Evolutionary conservation across 2,329 filamentous ascomycete genomes (phyloP).

Genomic region (Trichoderma polysporum): DNA sequence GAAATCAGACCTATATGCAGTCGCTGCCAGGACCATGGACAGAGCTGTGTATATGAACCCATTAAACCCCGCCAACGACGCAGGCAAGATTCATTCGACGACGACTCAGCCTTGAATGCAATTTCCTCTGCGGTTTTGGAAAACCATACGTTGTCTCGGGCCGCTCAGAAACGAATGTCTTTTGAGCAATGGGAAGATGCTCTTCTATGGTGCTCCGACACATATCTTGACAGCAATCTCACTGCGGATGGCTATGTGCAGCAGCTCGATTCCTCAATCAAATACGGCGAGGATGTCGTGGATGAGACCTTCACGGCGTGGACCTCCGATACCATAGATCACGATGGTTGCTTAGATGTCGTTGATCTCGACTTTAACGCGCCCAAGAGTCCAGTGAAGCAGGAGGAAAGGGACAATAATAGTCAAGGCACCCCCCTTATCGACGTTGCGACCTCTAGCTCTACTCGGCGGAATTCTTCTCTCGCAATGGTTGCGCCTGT

Average conservation of each 20-base stretch:
- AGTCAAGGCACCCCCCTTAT: neutral
- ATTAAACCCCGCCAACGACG: conserved; percentile 43
- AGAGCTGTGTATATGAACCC: conserved; percentile 52
- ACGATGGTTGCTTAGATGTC: neutral
- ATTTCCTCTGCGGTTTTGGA: neutral
- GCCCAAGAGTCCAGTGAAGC: neutral
- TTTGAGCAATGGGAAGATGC: conserved; percentile 10
- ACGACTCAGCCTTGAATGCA: neutral
- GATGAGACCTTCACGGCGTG: neutral
- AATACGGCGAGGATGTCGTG: neutral
- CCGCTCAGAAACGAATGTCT: neutral
- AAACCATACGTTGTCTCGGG: neutral
- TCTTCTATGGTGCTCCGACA: conserved; percentile 8
- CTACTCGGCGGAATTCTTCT: conserved; percentile 26
- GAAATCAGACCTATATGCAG: conserved; percentile 52
- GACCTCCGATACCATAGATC: neutral
- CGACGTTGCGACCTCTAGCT: conserved; percentile 2
- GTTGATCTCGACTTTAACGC: neutral
- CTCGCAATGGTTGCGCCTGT: conserved; percentile 30
- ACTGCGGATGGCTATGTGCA: neutral
- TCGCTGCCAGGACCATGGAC: conserved; percentile 49
- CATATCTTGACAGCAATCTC: neutral
- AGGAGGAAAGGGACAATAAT: neutral
- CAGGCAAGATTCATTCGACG: conserved; percentile 31
- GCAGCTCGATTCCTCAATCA: neutral